Base-by-base conservation (phyloP, 805 yeast species). In the Millerozyma miso region DNA sequence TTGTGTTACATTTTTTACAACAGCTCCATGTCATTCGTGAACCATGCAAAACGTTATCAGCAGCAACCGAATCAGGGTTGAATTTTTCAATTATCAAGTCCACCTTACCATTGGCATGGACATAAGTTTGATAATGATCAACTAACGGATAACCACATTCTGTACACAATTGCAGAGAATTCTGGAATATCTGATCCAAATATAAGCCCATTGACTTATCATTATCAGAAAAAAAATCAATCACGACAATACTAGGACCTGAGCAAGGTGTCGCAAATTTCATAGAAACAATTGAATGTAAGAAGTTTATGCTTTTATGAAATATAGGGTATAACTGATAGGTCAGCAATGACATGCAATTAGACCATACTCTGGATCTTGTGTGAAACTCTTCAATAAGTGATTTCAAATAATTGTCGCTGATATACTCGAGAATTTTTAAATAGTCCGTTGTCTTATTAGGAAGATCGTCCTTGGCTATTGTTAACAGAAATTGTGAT, bases 141-240 rank as follows among this genome's bases (percentile, higher is more conserved):
- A 77, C 62, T 47, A 85, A 59, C 0, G 74, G 55, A 15, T 83
- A 80, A 0, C 86, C 88, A 65, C 98, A 93, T 46, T 88, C 96
- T 0, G 81, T 73, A 58, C 99, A 93, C 0, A 69, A 63, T 40
- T 73, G 78, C 18, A 73, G 65, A 0, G 88, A 81, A n/a, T 86
- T 83, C 4, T 76, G 67, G 44, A 88, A 83, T 32, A 82, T 71
- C 42, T 83, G 85, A 55, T 95, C 97, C 35, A 93, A 79, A 51
- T 83, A 88, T 53, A 86, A 87, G 0, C 99, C 99, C 35, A 95
- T 63, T 7, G 96, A 83, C 56, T 85, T 83, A 59, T 95, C 99
- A 44, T 83, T 86, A 38, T 88, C 96, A 69, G 96, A 81, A 58
- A 91, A 93, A 56, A 76, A 95, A 47, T 90, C 97, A 38, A 90